Base-by-base conservation (phyloP, 805 yeast species). In the Kockiozyma suomiensis region DNA sequence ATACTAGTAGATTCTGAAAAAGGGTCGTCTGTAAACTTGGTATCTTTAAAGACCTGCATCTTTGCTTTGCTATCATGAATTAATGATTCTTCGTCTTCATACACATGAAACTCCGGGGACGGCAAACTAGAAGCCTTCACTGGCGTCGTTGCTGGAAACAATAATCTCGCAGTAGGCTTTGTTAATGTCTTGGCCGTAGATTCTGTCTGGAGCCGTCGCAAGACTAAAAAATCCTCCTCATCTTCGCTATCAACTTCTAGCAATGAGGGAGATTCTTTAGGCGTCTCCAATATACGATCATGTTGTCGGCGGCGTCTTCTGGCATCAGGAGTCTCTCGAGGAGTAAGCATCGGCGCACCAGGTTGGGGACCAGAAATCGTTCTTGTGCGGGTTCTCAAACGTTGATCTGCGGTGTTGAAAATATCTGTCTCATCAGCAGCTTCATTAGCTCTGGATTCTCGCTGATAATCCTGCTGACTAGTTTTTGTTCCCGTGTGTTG, bases 331-430 rank as follows among this genome's bases (percentile, higher is more conserved):
- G 66, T 62, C 15, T 54, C 59, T 12, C 63, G 57, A 3, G 66
- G 66, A n/a, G 66, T 62, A 38, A 62, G 37, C 63, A 59, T 54
- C 35, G 56, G 63, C 28, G 51, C 56, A 7, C 58, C 58, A 1
- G 63, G 55, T 35, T 46, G 55, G 30, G 62, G 54, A 13, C 63
- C 66, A 6, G 66, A 58, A 17, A 50, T 47, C 33, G 63, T 59
- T 26, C 66, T 52, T 17, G 61, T 57, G 12, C 61, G 41, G 4
- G 53, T 50, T 28, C 60, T 40, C 15, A 54, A 26, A 6, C 57
- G 52, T n/a, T 43, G 10, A n/a, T 43, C 26, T 2, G 33, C 47
- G 6, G 33, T n/a, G 8, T 37, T 35, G 3, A 15, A 4, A 15
- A 12, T 12, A 21, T 21, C 38, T 4, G 19, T 1, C 33, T 46